Percentiles rank a stretch among this genome's conserved stretches.
Evolutionary conservation across 2,329 filamentous ascomycete genomes (phyloP).

Genomic region (Cladobotryum protrusum): DNA sequence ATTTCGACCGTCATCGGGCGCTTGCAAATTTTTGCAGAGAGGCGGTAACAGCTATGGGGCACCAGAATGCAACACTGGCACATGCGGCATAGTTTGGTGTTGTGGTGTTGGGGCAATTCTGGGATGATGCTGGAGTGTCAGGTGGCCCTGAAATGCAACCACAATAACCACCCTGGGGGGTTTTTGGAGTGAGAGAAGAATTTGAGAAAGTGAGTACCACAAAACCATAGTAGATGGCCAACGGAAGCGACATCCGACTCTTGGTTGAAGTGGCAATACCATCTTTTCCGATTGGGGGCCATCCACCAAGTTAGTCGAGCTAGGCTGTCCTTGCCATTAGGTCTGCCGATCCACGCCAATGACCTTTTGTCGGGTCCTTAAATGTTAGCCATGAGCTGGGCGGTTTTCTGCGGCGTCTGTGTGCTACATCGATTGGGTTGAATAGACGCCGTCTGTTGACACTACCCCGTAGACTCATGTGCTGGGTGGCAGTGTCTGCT

Average conservation of each 20-base stretch:
- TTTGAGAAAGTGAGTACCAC: background rate
- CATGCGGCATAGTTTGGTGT: no score
- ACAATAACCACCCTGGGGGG: background rate
- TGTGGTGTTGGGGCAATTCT: background rate
- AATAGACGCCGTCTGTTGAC: slow-evolving; percentile 23
- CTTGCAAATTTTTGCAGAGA: no score
- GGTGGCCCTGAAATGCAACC: background rate
- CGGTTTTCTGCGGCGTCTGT: background rate
- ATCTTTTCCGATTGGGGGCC: slow-evolving; percentile 27
- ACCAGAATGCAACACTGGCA: no score
- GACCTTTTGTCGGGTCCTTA: slow-evolving; percentile 21
- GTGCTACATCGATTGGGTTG: slow-evolving; percentile 21
- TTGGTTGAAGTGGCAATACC: slow-evolving; percentile 14
- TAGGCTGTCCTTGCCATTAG: slow-evolving; percentile 18
- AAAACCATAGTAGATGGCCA: no score
- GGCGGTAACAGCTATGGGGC: no score
- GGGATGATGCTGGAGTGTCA: background rate
- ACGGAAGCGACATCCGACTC: no score
- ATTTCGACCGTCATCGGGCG: no score
- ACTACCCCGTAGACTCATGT: slow-evolving; percentile 8
- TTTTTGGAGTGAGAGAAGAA: background rate
- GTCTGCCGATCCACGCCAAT: slow-evolving; percentile 25
- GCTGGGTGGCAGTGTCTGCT: slow-evolving; percentile 8
- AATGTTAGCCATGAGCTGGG: background rate
- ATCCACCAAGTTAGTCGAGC: slow-evolving; percentile 6